phyloP scores from a whole-genome alignment of 2,329 filamentous ascomycete genomes.

The Ophiocordyceps unilateralis region DNA sequence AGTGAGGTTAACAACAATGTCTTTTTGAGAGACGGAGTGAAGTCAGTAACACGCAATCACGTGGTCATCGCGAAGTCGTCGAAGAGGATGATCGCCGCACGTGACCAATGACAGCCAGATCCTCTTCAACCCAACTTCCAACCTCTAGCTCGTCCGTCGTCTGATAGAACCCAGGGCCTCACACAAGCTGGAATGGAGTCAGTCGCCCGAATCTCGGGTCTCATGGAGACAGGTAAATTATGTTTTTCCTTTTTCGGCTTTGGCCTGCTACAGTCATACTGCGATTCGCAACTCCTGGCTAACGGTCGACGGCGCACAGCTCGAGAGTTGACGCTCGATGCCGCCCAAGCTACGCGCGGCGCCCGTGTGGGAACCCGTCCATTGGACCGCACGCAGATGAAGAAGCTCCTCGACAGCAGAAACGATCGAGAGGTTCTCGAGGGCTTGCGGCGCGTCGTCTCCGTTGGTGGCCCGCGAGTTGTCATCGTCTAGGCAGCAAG shows the following conservation, averaged over 20 bases:
- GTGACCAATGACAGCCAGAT: neutral
- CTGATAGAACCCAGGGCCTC: no score
- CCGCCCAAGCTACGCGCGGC: slow-evolving; percentile 70
- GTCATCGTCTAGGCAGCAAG: neutral
- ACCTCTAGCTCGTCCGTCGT: no score
- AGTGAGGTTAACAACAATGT: neutral
- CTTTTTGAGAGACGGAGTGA: neutral
- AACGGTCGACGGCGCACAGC: no score
- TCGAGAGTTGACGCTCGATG: slow-evolving; percentile 92
- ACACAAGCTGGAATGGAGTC: slow-evolving; percentile 69
- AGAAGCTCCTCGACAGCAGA: slow-evolving; percentile 86
- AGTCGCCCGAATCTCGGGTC: slow-evolving; percentile 78
- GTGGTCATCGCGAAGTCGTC: neutral
- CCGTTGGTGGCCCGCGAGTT: slow-evolving; percentile 42
- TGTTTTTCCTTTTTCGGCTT: no score
- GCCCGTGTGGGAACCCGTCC: slow-evolving; percentile 43
- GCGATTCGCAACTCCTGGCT: no score
- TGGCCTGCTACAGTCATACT: no score
- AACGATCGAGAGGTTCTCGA: slow-evolving; percentile 88
- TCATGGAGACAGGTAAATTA: slow-evolving; percentile 91
- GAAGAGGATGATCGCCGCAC: neutral
- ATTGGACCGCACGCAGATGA: slow-evolving; percentile 68
- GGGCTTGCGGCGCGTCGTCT: slow-evolving; percentile 72
- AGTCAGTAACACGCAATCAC: neutral
- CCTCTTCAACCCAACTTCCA: neutral